phyloP scores from a whole-genome alignment of 345 rosid species.

The Orychophragmus violaceus region DNA sequence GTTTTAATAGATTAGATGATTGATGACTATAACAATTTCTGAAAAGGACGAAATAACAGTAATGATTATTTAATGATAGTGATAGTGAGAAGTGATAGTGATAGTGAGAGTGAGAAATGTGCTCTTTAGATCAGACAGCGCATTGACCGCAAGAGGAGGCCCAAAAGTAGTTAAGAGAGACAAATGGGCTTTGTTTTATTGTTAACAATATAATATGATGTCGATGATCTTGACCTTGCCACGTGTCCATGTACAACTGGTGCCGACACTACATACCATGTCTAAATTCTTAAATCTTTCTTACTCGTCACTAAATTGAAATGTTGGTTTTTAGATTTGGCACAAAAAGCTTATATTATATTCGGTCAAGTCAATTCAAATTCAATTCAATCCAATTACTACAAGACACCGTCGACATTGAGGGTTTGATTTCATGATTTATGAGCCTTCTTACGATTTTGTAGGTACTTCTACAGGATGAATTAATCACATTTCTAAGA shows the following conservation, averaged over 20 bases:
- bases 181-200: neutral
- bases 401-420: slow-evolving; percentile 17
- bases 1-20: too few relatives aligned
- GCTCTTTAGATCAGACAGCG: neutral
- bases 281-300: neutral
- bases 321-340: neutral
- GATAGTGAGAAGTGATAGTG: neutral
- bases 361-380: slow-evolving; percentile 21
- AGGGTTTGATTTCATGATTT: neutral
- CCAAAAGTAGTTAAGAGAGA: slow-evolving; percentile 13
- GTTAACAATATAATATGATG: slow-evolving; percentile 5
- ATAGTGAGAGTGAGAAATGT: neutral
- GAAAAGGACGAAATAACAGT: neutral
- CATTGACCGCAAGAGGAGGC: neutral
- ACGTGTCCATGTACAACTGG: neutral
- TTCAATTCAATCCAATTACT: neutral
- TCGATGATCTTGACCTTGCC: neutral
- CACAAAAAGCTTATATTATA: neutral
- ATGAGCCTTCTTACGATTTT: neutral
- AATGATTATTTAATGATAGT: slow-evolving; percentile 2
- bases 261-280: slow-evolving; percentile 8
- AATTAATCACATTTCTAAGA: too few relatives aligned
- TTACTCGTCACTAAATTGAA: neutral
- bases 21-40: neutral
- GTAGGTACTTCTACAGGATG: too few relatives aligned